Conservation (phyloP, 345 rosid species). For the Erucastrum elatum region DNA sequence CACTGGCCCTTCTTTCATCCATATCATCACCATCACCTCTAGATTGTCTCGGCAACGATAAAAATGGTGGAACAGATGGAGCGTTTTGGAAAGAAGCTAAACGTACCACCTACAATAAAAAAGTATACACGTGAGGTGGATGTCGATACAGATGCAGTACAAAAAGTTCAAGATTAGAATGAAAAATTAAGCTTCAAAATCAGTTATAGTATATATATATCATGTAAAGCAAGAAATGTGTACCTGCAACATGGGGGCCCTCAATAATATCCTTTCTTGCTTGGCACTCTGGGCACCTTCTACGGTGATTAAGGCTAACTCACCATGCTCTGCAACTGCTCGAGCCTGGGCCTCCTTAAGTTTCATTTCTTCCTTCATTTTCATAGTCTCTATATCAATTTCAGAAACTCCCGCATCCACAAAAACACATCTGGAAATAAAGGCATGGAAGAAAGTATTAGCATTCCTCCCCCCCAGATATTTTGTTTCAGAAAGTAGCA, state of each 20-base stretch:
- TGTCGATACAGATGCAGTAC: constrained; percentile 1
- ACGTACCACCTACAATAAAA: constrained; percentile 77
- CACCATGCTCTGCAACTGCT: constrained; percentile 95
- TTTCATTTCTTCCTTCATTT: constrained; percentile 88
- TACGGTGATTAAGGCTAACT: constrained; percentile 84
- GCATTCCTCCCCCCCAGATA: constrained; percentile 14
- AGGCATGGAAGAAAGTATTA: constrained; percentile 31
- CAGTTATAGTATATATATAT: constrained; percentile 10
- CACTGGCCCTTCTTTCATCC: constrained; percentile 78
- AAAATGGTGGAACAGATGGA: constrained; percentile 93
- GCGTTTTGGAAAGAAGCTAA: constrained; percentile 97
- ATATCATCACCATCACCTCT: constrained; percentile 78
- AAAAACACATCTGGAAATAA: constrained; percentile 77
- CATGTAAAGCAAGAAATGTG: constrained; percentile 25
- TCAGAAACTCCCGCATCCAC: constrained; percentile 96
- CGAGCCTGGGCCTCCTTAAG: constrained; percentile 85
- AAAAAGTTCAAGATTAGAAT: constrained; percentile 14
- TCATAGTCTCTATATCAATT: constrained; percentile 83
- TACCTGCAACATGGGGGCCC: constrained; percentile 98
- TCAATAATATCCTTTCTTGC: constrained; percentile 71
- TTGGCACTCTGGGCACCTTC: constrained; percentile 62
- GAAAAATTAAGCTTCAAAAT: background rate
- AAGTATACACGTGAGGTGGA: constrained; percentile 27
- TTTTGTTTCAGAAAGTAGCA: constrained; percentile 1
- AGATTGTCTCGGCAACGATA: constrained; percentile 75